Evolutionary conservation across 768 basidiomycete species (phyloP).

Genomic region (Nidularia pulvinata): DNA sequence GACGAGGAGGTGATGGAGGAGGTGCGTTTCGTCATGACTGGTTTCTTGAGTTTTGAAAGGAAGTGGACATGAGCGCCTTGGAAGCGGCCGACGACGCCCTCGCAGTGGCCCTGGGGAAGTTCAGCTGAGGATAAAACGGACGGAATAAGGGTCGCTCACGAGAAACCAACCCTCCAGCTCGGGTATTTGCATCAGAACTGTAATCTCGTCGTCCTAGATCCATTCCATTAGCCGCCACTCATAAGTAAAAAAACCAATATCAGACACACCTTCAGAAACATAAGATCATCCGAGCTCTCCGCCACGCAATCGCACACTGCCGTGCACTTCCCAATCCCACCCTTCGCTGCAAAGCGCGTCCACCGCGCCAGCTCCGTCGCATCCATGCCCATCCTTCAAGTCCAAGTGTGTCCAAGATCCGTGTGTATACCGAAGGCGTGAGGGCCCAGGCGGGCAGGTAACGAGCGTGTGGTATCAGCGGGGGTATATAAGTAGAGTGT

Average conservation of each 20-base stretch:
- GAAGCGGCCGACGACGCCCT: slow-evolving; percentile 85
- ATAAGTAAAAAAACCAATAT: slow-evolving; percentile 1
- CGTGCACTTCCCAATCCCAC: slow-evolving; percentile 81
- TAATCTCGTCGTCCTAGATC: slow-evolving; percentile 75
- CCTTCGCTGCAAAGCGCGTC: slow-evolving; percentile 86
- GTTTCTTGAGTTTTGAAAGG: slow-evolving; percentile 75
- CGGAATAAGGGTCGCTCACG: slow-evolving; percentile 28
- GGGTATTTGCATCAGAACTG: slow-evolving; percentile 70
- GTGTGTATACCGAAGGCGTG: too few relatives aligned
- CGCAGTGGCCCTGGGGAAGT: slow-evolving; percentile 75
- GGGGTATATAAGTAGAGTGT: too few relatives aligned
- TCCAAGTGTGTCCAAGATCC: too few relatives aligned
- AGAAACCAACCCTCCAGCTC: slow-evolving; percentile 56
- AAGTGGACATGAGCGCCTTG: slow-evolving; percentile 63
- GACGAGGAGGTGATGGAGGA: slow-evolving; percentile 27
- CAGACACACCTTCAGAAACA: slow-evolving; percentile 79
- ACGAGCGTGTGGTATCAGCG: too few relatives aligned
- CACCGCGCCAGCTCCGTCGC: slow-evolving; percentile 73
- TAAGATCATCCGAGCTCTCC: slow-evolving; percentile 72
- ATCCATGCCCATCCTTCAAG: slow-evolving; percentile 55
- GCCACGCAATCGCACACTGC: slow-evolving; percentile 78
- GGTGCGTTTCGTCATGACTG: slow-evolving; percentile 72
- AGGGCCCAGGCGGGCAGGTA: too few relatives aligned
- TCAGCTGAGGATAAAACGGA: neutral
- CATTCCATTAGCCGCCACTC: neutral